Evolutionary conservation across 1,284 basidiomycete species (phyloP).

Genomic region (Puccinia novopanici): DNA sequence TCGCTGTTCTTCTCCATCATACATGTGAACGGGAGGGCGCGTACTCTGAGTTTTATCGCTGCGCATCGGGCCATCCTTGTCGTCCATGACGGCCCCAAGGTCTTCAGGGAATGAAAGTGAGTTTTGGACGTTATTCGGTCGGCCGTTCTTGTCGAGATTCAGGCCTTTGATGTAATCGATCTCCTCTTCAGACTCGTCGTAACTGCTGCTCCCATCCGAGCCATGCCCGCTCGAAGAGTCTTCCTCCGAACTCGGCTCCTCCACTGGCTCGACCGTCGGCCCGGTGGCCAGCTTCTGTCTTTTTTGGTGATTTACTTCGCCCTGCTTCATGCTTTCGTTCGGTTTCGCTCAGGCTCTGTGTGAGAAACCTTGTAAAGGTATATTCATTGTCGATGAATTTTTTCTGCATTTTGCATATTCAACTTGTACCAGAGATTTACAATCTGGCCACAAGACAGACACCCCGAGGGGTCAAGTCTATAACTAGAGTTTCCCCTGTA

Average conservation of each 20-base stretch:
- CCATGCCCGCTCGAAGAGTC: constrained; percentile 3
- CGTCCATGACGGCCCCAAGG: background rate
- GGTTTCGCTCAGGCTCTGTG: background rate
- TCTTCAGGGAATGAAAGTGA: background rate
- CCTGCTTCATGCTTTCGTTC: background rate
- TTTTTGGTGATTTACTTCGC: background rate
- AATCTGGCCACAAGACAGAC: too few relatives aligned
- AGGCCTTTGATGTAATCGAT: constrained; percentile 34
- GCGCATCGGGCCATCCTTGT: background rate
- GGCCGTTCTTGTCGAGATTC: constrained; percentile 37
- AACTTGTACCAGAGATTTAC: background rate
- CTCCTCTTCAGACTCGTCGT: constrained; percentile 11
- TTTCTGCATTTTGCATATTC: constrained; percentile 27
- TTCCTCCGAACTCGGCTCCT: constrained; percentile 36
- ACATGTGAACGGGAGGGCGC: background rate
- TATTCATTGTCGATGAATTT: too few relatives aligned
- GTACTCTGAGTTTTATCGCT: constrained; percentile 37
- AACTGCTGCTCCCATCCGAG: constrained; percentile 15
- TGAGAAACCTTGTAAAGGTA: background rate
- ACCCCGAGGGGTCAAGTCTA: too few relatives aligned
- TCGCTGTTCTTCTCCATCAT: too few relatives aligned
- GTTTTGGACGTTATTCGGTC: background rate
- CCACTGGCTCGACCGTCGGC: background rate
- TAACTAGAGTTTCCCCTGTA: too few relatives aligned
- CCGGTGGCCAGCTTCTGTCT: background rate